Percentiles rank a stretch among this genome's conserved stretches.
Conservation (phyloP, 2,329 filamentous ascomycete genomes). For the Beauveria sp. region DNA sequence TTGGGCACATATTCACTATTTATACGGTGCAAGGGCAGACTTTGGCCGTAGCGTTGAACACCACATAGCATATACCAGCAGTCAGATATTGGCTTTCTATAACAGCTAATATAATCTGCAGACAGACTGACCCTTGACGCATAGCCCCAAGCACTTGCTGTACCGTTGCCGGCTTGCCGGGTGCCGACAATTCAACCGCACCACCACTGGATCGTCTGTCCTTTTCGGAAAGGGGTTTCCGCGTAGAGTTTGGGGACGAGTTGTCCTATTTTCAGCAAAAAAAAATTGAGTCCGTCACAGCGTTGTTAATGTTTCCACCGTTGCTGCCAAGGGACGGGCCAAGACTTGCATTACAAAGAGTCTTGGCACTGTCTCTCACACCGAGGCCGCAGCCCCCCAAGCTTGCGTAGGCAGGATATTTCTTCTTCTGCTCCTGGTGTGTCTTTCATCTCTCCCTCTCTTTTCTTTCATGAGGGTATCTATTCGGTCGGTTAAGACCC, state of each 20-base stretch:
- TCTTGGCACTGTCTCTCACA: constrained; percentile 7
- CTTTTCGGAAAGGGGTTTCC: background rate
- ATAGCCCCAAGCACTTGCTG: too few species aligned
- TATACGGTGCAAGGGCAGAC: background rate
- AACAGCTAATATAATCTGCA: background rate
- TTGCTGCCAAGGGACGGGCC: constrained; percentile 4
- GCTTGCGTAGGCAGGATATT: constrained; percentile 2
- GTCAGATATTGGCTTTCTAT: too few species aligned
- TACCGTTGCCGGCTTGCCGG: too few species aligned
- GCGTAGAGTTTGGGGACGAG: background rate
- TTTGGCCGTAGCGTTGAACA: background rate
- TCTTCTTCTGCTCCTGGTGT: background rate
- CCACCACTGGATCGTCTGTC: background rate
- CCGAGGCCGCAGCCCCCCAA: constrained; percentile 2
- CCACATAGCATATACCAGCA: background rate
- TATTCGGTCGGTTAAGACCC: background rate
- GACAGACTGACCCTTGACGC: background rate
- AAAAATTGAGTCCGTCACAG: background rate
- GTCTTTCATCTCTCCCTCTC: background rate
- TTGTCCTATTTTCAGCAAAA: background rate
- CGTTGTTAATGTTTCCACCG: background rate
- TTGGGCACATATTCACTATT: background rate
- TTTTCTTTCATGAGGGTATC: background rate
- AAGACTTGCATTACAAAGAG: constrained; percentile 9
- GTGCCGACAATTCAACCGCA: background rate